Evolutionary conservation across 2,329 filamentous ascomycete species (phyloP).

Genomic region (Calonectria hawksworthii): DNA sequence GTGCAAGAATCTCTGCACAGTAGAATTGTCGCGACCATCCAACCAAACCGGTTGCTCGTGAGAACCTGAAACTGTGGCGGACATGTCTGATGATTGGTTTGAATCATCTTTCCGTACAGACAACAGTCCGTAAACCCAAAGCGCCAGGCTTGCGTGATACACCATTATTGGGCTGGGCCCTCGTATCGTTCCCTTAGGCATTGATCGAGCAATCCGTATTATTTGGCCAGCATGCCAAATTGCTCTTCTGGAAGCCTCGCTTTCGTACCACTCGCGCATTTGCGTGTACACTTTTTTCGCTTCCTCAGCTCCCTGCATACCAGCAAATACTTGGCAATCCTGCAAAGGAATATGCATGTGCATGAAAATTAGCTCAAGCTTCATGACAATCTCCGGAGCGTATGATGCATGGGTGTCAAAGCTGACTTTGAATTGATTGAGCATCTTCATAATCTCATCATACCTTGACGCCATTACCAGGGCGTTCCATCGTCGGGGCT

Average conservation of each 20-base stretch:
- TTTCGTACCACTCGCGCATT: not conserved
- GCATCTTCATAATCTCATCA: slow-evolving; percentile 7
- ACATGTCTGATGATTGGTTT: not conserved
- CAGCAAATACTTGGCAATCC: slow-evolving; percentile 11
- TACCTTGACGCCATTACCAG: not conserved
- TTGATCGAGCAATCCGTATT: not conserved
- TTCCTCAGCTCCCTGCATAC: not conserved
- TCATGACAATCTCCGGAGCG: not conserved
- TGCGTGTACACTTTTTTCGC: not conserved
- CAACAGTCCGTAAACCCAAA: slow-evolving; percentile 1
- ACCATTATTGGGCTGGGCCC: slow-evolving; percentile 3
- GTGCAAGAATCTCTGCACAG: not conserved
- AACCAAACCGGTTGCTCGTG: not conserved
- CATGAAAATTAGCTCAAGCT: not conserved
- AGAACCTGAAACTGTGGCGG: not conserved
- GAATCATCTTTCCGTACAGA: not conserved
- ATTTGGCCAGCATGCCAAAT: slow-evolving; percentile 17
- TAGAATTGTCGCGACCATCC: not conserved
- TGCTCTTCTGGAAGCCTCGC: not conserved
- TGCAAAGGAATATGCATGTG: slow-evolving; percentile 3
- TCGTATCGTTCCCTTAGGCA: not conserved
- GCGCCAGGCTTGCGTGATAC: slow-evolving; percentile 4
- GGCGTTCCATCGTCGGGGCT: not conserved
- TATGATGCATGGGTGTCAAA: not conserved
- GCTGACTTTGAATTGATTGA: slow-evolving; percentile 7